Conservation (phyloP, 106 monocot genomes). For the Gastrodia elata region DNA sequence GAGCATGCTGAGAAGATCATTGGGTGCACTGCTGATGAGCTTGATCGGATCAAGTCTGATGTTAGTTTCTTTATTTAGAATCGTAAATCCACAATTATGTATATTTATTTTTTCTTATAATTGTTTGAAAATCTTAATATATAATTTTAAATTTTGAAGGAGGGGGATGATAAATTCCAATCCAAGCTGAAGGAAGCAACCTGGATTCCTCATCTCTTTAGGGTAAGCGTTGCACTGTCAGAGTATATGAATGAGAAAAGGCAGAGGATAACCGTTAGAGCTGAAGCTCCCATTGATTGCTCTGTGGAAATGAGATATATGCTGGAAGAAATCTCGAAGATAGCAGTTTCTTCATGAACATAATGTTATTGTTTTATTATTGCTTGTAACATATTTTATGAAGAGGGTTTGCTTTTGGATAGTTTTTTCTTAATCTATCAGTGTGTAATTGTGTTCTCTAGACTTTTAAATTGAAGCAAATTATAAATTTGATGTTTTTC, state of each 20-base stretch:
- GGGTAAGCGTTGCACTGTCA: conserved; percentile 58
- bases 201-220: conserved; percentile 71
- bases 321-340: conserved; percentile 75
- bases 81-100: background rate
- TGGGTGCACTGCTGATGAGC: conserved; percentile 90
- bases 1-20: conserved; percentile 92
- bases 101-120: background rate
- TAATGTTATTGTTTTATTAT: background rate
- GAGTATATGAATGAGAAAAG: conserved; percentile 80
- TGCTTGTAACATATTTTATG: background rate
- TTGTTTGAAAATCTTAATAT: background rate
- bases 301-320: conserved; percentile 61
- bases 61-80: conserved; percentile 13
- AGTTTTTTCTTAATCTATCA: too few species aligned
- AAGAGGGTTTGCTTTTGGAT: background rate
- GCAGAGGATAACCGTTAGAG: conserved; percentile 83
- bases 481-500: too few species aligned
- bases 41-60: conserved; percentile 69
- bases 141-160: conserved; percentile 17
- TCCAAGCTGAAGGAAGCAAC: conserved; percentile 72
- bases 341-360: conserved; percentile 23
- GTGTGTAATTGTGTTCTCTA: too few species aligned
- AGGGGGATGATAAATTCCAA: conserved; percentile 68
- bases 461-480: too few species aligned
- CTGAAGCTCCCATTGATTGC: conserved; percentile 44